phyloP scores from a whole-genome alignment of 371 early-diverging fungal species.

The Lichtheimia ornata region DNA sequence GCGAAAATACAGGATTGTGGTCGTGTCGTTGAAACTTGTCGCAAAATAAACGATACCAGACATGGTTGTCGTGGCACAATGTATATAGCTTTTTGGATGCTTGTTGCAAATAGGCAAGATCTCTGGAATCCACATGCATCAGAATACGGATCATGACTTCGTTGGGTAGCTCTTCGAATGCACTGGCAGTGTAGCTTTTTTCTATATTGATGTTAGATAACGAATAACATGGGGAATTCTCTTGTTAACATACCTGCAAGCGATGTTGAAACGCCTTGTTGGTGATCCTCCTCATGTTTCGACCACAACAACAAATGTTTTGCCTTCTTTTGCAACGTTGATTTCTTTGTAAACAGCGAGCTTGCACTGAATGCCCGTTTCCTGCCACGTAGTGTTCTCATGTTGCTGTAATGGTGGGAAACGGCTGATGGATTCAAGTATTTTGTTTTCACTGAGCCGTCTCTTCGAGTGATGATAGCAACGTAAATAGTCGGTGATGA shows the following conservation, averaged over 20 bases:
- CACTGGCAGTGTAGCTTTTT: background rate
- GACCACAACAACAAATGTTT: conserved; percentile 2
- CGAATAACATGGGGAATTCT: background rate
- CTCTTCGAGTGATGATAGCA: conserved; percentile 10
- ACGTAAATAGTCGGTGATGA: conserved; percentile 3
- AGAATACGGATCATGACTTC: conserved; percentile 30
- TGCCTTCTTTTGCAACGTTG: conserved; percentile 3
- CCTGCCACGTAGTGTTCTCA: background rate
- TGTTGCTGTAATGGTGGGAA: background rate
- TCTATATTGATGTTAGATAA: background rate
- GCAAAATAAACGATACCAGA: conserved; percentile 23
- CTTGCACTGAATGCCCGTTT: conserved; percentile 5
- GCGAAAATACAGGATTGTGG: too few relatives aligned
- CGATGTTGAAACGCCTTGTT: background rate
- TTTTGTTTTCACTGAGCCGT: conserved; percentile 9
- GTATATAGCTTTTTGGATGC: conserved; percentile 21
- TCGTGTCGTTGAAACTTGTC: conserved; percentile 2
- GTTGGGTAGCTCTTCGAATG: conserved; percentile 18
- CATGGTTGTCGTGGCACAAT: conserved; percentile 18
- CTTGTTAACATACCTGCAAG: background rate
- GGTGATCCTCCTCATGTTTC: background rate
- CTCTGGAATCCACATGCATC: conserved; percentile 18
- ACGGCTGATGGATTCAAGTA: conserved; percentile 3
- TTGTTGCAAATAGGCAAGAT: conserved; percentile 21
- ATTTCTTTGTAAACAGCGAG: background rate